These are phyloP conservation scores for Emergomyces pasteurianus DNA, from an alignment of 2,329 filamentous ascomycete genomes.

Conservation along the genomic window DNA sequence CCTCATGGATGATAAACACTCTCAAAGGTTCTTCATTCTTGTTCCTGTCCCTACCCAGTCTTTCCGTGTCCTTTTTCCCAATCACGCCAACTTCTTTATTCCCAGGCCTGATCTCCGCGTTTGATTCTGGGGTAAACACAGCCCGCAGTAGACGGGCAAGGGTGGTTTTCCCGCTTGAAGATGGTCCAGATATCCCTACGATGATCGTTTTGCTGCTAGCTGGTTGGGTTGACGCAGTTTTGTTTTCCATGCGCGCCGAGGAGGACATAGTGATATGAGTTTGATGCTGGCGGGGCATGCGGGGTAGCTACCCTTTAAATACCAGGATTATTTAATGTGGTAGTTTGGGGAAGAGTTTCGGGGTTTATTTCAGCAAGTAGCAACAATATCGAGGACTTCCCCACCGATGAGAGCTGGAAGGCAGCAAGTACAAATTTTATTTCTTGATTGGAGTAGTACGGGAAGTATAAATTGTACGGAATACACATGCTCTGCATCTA, in stretches of 20 bases:
- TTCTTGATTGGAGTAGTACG: not conserved
- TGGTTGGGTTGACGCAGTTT: not conserved
- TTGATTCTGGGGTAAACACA: conserved; percentile 48
- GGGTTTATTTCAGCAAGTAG: not conserved
- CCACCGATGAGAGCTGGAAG: not conserved
- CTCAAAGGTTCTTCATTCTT: conserved; percentile 12
- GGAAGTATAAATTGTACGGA: not conserved
- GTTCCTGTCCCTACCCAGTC: not conserved
- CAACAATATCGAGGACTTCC: too few species aligned
- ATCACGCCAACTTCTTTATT: not conserved
- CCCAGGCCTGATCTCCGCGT: not conserved
- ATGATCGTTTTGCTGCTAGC: conserved; percentile 4
- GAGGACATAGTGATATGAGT: not conserved
- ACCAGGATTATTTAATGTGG: not conserved
- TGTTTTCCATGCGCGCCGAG: not conserved
- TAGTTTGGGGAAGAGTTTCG: not conserved
- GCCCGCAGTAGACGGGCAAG: conserved; percentile 72
- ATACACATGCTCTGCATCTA: too few species aligned
- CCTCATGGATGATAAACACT: conserved; percentile 75
- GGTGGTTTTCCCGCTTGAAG: conserved; percentile 90
- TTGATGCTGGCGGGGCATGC: not conserved
- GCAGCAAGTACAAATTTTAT: not conserved
- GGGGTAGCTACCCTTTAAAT: not conserved
- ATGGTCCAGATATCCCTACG: conserved; percentile 75
- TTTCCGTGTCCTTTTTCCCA: not conserved